Percentiles rank a stretch among this genome's conserved stretches.
Evolutionary conservation across 2,329 filamentous ascomycete genomes (phyloP).

Genomic region (Neopestalotiopsis sp.): DNA sequence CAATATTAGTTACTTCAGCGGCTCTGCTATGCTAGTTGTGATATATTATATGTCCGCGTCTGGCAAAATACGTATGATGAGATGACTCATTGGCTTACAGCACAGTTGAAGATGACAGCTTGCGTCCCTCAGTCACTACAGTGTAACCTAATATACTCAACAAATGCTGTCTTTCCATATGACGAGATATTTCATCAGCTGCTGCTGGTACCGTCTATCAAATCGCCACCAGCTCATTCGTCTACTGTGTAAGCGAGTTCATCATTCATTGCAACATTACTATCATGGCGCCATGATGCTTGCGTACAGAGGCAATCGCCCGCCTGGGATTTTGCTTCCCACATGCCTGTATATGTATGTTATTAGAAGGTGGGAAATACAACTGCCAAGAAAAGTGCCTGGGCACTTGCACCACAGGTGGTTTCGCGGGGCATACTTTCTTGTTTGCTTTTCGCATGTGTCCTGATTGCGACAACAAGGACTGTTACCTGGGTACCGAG

Average conservation of each 20-base stretch:
- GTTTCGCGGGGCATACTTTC: neutral
- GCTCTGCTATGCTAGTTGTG: no score
- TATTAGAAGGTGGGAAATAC: neutral
- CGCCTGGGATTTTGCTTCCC: neutral
- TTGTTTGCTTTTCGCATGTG: neutral
- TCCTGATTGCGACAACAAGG: neutral
- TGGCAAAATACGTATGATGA: no score
- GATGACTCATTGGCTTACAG: no score
- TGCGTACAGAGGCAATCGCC: neutral
- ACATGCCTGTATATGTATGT: neutral
- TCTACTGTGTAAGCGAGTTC: neutral
- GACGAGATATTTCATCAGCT: no score
- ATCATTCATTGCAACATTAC: neutral
- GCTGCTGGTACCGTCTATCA: no score
- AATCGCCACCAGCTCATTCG: neutral
- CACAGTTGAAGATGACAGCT: no score
- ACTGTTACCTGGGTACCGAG: neutral
- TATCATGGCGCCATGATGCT: neutral
- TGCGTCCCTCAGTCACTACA: no score
- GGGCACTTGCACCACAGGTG: neutral
- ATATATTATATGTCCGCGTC: no score
- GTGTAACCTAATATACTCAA: no score
- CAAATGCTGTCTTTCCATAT: no score
- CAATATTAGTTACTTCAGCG: no score
- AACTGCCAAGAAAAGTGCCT: neutral